Conservation (phyloP, 306 rosid species). For the Begonia peltatifolia region DNA sequence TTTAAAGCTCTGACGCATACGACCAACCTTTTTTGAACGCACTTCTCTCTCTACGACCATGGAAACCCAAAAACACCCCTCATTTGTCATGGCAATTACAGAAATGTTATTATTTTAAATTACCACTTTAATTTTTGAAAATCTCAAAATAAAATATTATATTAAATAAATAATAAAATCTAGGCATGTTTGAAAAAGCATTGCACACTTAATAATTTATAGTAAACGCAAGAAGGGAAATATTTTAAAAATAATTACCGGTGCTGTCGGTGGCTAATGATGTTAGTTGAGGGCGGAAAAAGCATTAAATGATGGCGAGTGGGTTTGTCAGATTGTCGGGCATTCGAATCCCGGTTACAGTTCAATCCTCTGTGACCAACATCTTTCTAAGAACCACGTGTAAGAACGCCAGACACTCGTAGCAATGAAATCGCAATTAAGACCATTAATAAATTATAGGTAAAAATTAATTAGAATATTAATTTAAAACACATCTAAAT, state of each 20-base stretch:
- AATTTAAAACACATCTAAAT: too few relatives aligned
- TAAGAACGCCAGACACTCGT: slow-evolving; percentile 1
- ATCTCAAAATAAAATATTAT: too few relatives aligned
- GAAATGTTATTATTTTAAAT: neutral
- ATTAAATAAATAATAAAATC: too few relatives aligned
- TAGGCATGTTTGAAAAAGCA: too few relatives aligned
- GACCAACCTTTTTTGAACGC: slow-evolving; percentile 43
- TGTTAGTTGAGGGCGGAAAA: slow-evolving; percentile 5
- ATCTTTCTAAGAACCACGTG: slow-evolving; percentile 15
- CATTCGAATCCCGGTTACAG: slow-evolving; percentile 20
- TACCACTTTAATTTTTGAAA: too few relatives aligned
- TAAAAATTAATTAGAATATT: too few relatives aligned
- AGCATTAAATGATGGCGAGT: slow-evolving; percentile 14
- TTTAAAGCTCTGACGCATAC: slow-evolving; percentile 50
- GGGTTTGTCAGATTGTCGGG: slow-evolving; percentile 44
- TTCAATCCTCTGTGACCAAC: slow-evolving; percentile 17
- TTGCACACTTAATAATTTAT: too few relatives aligned
- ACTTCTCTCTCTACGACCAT: slow-evolving; percentile 5
- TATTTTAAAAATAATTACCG: neutral
- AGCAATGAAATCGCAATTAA: neutral
- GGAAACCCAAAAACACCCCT: neutral
- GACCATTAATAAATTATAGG: neutral
- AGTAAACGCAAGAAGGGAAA: neutral
- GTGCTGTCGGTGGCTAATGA: slow-evolving; percentile 32
- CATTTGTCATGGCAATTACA: neutral